phyloP scores from a whole-genome alignment of 768 basidiomycete species.

The Boletus insuetus region DNA sequence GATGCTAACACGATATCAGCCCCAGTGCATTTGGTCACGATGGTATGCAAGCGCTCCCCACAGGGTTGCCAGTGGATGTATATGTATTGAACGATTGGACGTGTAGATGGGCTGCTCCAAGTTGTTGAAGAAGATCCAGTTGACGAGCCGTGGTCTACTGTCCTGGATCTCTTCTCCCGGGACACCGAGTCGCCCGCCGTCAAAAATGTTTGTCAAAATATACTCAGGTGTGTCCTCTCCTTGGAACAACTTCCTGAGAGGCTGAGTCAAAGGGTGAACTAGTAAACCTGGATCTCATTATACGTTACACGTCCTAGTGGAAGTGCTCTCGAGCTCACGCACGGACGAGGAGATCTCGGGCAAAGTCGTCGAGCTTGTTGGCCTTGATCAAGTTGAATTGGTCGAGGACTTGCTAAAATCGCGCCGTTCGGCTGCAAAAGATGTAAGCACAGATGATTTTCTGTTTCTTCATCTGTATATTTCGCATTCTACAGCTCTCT shows the following conservation, averaged over 20 bases:
- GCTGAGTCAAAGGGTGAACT: slow-evolving; percentile 7
- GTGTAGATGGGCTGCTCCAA: slow-evolving; percentile 15
- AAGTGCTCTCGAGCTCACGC: slow-evolving; percentile 46
- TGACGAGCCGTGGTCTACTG: slow-evolving; percentile 28
- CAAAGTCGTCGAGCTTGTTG: slow-evolving; percentile 76
- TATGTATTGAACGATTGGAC: slow-evolving; percentile 3
- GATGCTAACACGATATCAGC: slow-evolving; percentile 18
- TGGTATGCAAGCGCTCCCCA: slow-evolving; percentile 12
- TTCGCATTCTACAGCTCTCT: slow-evolving; percentile 15
- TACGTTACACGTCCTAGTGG: slow-evolving; percentile 21
- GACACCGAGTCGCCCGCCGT: background rate
- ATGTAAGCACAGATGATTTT: slow-evolving; percentile 38
- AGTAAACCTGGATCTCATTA: slow-evolving; percentile 13
- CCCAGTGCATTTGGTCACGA: slow-evolving; percentile 9
- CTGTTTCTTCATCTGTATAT: background rate
- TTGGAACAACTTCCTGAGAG: background rate
- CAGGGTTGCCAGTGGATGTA: background rate
- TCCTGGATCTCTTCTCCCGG: slow-evolving; percentile 32
- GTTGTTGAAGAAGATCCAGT: slow-evolving; percentile 7
- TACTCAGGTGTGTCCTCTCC: slow-evolving; percentile 15
- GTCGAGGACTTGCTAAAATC: slow-evolving; percentile 66
- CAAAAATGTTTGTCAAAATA: slow-evolving; percentile 7
- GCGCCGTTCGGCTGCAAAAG: slow-evolving; percentile 45
- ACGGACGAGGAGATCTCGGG: slow-evolving; percentile 71
- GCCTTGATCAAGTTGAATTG: slow-evolving; percentile 81